A percentile compares a stretch with the other conserved stretches of the same genome.
Conservation (phyloP, 176 grass and related monocot species). For the Hordeum vulgare region MorexV3_pseudomolecules_assembly NC_058523.1:529811747-529812246, state of each 20-base stretch:
- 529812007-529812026: slow-evolving; percentile 1
- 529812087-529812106: slow-evolving; percentile 1
- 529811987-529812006: not conserved
- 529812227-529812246: slow-evolving; percentile 19
- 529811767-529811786: not conserved
- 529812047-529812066: slow-evolving; percentile 9
- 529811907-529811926: not conserved
- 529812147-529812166: not conserved
- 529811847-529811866: not conserved
- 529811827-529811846: not conserved
- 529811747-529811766: slow-evolving; percentile 3
- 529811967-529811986: not conserved
- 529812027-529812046: slow-evolving; percentile 7
- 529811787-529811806: slow-evolving; percentile 2
- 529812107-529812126: slow-evolving; percentile 17
- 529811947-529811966: not conserved
- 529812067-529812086: slow-evolving; percentile 8
- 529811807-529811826: not conserved
- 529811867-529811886: not conserved
- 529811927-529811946: not conserved
- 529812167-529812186: not conserved
- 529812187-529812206: not conserved
- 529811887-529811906: not conserved
- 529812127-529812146: not conserved
- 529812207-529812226: not conserved